Evolutionary conservation across 2,329 filamentous ascomycete genomes (phyloP).

Genomic region (Herpotrichia juniperi): DNA sequence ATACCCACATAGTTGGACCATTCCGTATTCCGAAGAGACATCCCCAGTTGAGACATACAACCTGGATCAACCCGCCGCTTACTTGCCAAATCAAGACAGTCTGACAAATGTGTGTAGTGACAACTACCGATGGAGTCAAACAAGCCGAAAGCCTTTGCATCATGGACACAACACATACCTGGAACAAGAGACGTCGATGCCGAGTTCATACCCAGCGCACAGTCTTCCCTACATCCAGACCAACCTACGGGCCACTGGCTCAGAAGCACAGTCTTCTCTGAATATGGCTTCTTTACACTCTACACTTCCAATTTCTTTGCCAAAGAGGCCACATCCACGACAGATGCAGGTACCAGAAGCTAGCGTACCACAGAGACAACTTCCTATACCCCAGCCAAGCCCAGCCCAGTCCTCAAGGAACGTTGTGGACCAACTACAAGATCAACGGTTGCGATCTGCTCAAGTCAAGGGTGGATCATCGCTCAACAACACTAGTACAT

Average conservation of each 20-base stretch:
- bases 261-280: slow-evolving; percentile 32
- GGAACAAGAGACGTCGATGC: slow-evolving; percentile 22
- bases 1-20: slow-evolving; percentile 28
- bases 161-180: slow-evolving; percentile 20
- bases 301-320: slow-evolving; percentile 21
- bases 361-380: slow-evolving; percentile 29
- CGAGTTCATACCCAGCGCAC: slow-evolving; percentile 15
- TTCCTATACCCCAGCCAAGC: slow-evolving; percentile 40
- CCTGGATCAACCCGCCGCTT: slow-evolving; percentile 25
- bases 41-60: slow-evolving; percentile 36
- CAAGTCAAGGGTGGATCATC: slow-evolving; percentile 23
- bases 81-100: slow-evolving; percentile 22
- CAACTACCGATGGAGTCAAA: slow-evolving; percentile 26
- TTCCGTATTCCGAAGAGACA: slow-evolving; percentile 32
- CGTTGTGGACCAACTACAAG: slow-evolving; percentile 38
- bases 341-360: slow-evolving; percentile 19
- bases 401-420: slow-evolving; percentile 30
- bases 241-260: slow-evolving; percentile 11
- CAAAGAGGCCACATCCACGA: slow-evolving; percentile 27
- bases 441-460: slow-evolving; percentile 33
- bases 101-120: slow-evolving; percentile 19
- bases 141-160: slow-evolving; percentile 15
- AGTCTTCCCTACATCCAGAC: slow-evolving; percentile 25
- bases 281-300: slow-evolving; percentile 38
- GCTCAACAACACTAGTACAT: slow-evolving; percentile 13